phyloP scores from a whole-genome alignment of 2,329 filamentous ascomycete genomes.

The Fusarium sp. region DNA sequence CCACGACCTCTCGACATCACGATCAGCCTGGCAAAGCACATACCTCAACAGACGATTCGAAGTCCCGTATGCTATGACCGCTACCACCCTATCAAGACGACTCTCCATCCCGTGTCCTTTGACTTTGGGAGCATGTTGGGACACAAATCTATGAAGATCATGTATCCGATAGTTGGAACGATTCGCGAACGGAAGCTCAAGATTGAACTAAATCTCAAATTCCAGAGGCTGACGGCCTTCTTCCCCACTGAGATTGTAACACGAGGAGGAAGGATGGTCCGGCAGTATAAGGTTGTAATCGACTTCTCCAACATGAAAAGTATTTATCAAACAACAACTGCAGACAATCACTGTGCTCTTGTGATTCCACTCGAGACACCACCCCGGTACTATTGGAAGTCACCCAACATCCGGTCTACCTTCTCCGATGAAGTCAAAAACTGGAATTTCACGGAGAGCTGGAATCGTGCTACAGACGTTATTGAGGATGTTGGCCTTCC shows the following conservation, averaged over 20 bases:
- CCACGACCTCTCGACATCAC: conserved; percentile 43
- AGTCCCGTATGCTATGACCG: conserved; percentile 40
- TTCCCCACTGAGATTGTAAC: conserved; percentile 49
- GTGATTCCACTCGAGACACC: conserved; percentile 64
- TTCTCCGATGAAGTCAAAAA: conserved; percentile 49
- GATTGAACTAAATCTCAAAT: conserved; percentile 51
- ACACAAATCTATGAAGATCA: conserved; percentile 68
- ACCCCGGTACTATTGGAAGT: conserved; percentile 62
- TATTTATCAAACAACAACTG: conserved; percentile 53
- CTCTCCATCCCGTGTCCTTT: conserved; percentile 61
- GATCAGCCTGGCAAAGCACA: conserved; percentile 7
- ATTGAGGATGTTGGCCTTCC: conserved; percentile 53
- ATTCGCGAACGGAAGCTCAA: conserved; percentile 36
- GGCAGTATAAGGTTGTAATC: conserved; percentile 59
- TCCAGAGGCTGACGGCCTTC: conserved; percentile 49
- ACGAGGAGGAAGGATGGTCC: conserved; percentile 22
- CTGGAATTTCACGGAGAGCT: conserved; percentile 61
- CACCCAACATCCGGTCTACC: conserved; percentile 50
- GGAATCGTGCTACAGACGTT: conserved; percentile 65
- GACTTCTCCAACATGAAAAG: conserved; percentile 62
- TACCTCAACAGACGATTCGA: conserved; percentile 31
- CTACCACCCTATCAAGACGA: conserved; percentile 54
- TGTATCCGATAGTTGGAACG: conserved; percentile 58
- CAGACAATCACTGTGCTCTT: conserved; percentile 55
- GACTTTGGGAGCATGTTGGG: conserved; percentile 73